phyloP scores from a whole-genome alignment of 805 yeast genomes.

The Pichia exigua region DNA sequence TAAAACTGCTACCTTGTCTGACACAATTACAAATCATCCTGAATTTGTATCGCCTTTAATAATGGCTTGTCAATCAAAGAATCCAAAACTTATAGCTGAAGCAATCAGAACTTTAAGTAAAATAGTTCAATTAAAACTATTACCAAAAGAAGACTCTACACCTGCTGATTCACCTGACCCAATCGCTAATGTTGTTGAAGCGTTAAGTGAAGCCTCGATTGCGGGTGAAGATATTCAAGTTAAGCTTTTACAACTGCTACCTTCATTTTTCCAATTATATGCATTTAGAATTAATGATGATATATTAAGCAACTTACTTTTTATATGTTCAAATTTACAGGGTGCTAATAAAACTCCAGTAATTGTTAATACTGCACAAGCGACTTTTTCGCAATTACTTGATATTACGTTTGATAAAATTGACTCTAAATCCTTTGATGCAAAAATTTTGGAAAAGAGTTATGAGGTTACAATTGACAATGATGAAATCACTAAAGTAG shows the following conservation, averaged over 20 bases:
- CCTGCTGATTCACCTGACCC: slow-evolving; percentile 5
- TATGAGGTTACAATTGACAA: slow-evolving; percentile 40
- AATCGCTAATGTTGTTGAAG: slow-evolving; percentile 51
- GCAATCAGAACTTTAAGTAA: slow-evolving; percentile 67
- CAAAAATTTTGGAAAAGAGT: slow-evolving; percentile 12
- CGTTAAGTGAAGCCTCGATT: slow-evolving; percentile 63
- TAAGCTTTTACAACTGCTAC: slow-evolving; percentile 76
- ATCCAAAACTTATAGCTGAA: slow-evolving; percentile 62
- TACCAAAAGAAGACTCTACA: slow-evolving; percentile 40
- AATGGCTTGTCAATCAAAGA: slow-evolving; percentile 64
- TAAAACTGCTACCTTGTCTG: neutral
- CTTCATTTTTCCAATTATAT: slow-evolving; percentile 63
- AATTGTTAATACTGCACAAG: slow-evolving; percentile 85
- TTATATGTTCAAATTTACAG: slow-evolving; percentile 67
- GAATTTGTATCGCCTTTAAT: slow-evolving; percentile 63
- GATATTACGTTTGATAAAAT: slow-evolving; percentile 70
- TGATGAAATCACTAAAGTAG: slow-evolving; percentile 34
- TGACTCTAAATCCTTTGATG: slow-evolving; percentile 31
- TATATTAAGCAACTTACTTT: slow-evolving; percentile 48
- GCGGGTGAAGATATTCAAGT: slow-evolving; percentile 73
- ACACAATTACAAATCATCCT: slow-evolving; percentile 24
- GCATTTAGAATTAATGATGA: slow-evolving; percentile 45
- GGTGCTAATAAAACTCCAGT: slow-evolving; percentile 61
- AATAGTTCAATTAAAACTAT: slow-evolving; percentile 44
- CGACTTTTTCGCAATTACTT: slow-evolving; percentile 82